These are phyloP conservation scores for Penicillium psychrosexuale DNA, from an alignment of 2,329 filamentous ascomycete species.

Conservation along the genomic window DNA sequence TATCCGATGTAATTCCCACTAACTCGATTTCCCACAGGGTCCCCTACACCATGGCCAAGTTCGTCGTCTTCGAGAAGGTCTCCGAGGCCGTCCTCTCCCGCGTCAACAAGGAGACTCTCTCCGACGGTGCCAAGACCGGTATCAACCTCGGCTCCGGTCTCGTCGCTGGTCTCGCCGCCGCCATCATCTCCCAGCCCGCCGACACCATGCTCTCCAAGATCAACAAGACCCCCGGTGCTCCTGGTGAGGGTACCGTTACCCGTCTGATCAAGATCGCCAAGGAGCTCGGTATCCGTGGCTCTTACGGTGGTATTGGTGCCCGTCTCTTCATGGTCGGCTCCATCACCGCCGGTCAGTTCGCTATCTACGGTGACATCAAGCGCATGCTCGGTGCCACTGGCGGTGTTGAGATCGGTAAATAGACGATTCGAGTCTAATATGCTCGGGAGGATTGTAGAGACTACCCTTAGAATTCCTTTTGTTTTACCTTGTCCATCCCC, in stretches of 20 bases:
- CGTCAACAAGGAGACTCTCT: conserved; percentile 69
- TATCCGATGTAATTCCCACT: background rate
- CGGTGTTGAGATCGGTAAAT: conserved; percentile 68
- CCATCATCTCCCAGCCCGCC: conserved; percentile 82
- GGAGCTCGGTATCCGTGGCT: conserved; percentile 77
- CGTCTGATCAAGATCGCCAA: conserved; percentile 84
- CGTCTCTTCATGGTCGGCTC: conserved; percentile 56
- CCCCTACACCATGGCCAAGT: conserved; percentile 93
- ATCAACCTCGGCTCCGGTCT: conserved; percentile 84
- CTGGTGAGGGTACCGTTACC: conserved; percentile 76
- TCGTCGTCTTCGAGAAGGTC: conserved; percentile 90
- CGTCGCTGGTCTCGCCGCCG: conserved; percentile 81
- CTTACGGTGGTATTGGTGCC: conserved; percentile 76
- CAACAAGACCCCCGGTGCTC: conserved; percentile 88
- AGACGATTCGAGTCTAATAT: conserved; percentile 25
- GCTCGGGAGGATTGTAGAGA: conserved; percentile 25
- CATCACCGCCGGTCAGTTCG: conserved; percentile 77
- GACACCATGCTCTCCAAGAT: conserved; percentile 95
- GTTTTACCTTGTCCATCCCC: conserved; percentile 26
- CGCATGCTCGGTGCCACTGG: conserved; percentile 66
- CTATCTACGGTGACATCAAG: conserved; percentile 79
- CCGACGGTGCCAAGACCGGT: conserved; percentile 67
- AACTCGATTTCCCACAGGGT: conserved; percentile 53
- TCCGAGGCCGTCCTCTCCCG: conserved; percentile 66
- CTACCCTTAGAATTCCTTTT: conserved; percentile 24